Evolutionary conservation across 352 stramenopile genomes (phyloP), one percentile per base, ranked within the genome.

Genomic region (Phytophthora syringae): DNA sequence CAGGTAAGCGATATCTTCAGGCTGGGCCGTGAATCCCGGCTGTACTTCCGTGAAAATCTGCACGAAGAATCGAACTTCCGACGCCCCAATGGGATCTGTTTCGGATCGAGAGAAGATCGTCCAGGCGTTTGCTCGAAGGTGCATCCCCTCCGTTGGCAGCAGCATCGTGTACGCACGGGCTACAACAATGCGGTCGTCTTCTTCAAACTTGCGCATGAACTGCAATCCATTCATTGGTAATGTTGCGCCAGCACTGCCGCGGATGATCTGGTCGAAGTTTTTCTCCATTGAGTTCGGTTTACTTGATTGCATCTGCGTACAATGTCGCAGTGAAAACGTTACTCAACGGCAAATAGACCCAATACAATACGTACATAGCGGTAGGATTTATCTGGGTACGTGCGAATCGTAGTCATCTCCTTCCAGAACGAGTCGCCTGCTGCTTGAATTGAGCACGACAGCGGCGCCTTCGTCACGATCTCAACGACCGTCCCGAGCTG

Each of bases 141-240:
- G 64, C 1, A 73, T 10, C 1, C 59, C 64, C 12, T 69, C 59
- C 0, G 64, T 73, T 4, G 64, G 58, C 22, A 67, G 58, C 3
- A 73, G 5, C 64, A 73, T 64, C 24, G 22, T 63, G 30, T 52
- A 64, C 18, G 58, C 59, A 2, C 59, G 52, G 4, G 40, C 25
- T 3, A 76, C 24, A 16, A 76, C 68, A 36, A 70, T n/a, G 5
- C 68, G 68, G 13, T 70, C 51, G 4, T 9, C 13, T 42, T 76
- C 68, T 27, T 65, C 52, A 20, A 67, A 73, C 25, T 76, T 72
- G 12, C 51, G 60, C 68, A 76, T 73, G 47, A 70, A 63, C 36
- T 76, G 68, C n/a, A 76, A 47, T 0, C 63, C 63, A n/a, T 70
- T 70, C 0, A 76, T 30, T 13, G 57, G 52, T n/a, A n/a, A n/a